phyloP scores from a whole-genome alignment of 441 rosid species.

The Kokia cookei region DNA sequence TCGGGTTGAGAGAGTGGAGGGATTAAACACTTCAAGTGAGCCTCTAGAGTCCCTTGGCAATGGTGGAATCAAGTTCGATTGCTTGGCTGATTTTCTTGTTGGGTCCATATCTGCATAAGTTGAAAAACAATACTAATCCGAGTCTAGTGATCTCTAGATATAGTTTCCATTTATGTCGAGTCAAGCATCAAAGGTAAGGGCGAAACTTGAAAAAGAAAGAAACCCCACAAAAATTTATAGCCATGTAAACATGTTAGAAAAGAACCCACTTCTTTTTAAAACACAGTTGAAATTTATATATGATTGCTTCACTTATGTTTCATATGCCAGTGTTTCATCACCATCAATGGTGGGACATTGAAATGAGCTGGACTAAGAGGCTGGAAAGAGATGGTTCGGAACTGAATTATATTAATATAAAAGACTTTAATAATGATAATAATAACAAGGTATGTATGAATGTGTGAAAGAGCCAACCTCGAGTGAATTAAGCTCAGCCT shows the following conservation, averaged over 20 bases:
- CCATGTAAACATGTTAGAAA: background rate
- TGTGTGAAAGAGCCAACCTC: background rate
- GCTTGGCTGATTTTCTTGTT: conserved; percentile 36
- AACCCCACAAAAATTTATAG: background rate
- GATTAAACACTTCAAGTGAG: conserved; percentile 85
- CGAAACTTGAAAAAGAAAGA: background rate
- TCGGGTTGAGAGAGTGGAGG: conserved; percentile 44
- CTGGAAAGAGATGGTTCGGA: background rate
- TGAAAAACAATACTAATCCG: background rate
- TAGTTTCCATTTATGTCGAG: background rate
- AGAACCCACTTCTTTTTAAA: background rate
- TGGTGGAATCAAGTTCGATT: conserved; percentile 31
- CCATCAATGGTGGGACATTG: conserved; percentile 5
- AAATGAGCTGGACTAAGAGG: conserved; percentile 11
- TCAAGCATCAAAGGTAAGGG: background rate
- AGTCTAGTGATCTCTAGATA: background rate
- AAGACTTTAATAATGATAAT: background rate
- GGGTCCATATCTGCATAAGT: conserved; percentile 42
- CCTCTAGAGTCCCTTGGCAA: conserved; percentile 66
- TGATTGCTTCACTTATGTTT: background rate
- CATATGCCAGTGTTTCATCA: conserved; percentile 5
- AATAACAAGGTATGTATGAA: background rate
- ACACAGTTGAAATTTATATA: background rate
- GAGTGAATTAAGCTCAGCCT: background rate
- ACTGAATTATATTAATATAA: background rate